phyloP scores from a whole-genome alignment of 225 moss, liverwort and hornwort species.

The Pseudisothecium myosuroides region DNA sequence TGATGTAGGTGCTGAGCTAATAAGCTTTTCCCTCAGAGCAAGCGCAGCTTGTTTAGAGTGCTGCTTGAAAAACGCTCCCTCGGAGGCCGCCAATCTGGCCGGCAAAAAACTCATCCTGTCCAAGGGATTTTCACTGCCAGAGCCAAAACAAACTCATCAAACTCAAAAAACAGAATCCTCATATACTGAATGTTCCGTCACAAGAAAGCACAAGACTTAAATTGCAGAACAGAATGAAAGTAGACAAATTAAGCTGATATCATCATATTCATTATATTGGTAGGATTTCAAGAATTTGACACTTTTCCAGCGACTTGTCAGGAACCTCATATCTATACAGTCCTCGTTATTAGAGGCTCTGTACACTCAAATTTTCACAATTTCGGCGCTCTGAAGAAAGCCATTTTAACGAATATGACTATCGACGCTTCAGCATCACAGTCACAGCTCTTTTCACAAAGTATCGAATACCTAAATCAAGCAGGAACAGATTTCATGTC shows the following conservation, averaged over 20 bases:
- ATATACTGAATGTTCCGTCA: not conserved
- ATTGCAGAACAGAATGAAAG: not conserved
- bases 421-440: not conserved
- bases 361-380: not conserved
- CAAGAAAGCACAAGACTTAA: not conserved
- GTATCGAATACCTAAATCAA: not conserved
- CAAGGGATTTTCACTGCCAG: not conserved
- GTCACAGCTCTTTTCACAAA: not conserved
- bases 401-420: not conserved
- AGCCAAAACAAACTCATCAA: not conserved
- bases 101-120: conserved; percentile 66
- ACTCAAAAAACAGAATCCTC: not conserved
- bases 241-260: not conserved
- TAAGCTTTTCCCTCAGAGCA: conserved; percentile 56
- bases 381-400: not conserved
- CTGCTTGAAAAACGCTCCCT: conserved; percentile 73
- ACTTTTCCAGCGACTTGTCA: not conserved
- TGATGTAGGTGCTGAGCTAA: conserved; percentile 1
- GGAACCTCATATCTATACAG: not conserved
- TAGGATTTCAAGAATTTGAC: not conserved
- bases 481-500: not conserved
- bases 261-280: not conserved
- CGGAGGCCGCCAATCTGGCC: conserved; percentile 62
- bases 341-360: not conserved
- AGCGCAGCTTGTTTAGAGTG: conserved; percentile 66